Percentiles rank a stretch among this genome's conserved stretches.
Conservation (phyloP, 1,139 yeast species). For the Pichia sp. region DNA sequence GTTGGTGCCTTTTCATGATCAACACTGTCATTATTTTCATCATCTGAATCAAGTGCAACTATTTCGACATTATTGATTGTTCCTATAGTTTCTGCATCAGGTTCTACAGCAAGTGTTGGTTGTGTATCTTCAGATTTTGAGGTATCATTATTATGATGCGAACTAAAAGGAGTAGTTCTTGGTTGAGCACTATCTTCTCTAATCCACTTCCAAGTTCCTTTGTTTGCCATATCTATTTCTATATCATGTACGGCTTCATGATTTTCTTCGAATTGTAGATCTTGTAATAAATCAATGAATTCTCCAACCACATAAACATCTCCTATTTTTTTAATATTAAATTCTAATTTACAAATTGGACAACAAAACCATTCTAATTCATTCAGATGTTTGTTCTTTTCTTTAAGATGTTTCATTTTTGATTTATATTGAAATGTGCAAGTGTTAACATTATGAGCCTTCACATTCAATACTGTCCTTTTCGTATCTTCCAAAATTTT, state of each 20-base stretch:
- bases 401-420: constrained; percentile 16
- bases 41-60: constrained; percentile 17
- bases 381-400: constrained; percentile 20
- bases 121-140: not conserved
- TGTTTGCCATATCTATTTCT: constrained; percentile 22
- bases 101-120: not conserved
- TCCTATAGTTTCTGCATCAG: not conserved
- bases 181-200: constrained; percentile 17
- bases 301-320: constrained; percentile 29
- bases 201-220: constrained; percentile 26
- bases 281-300: constrained; percentile 22
- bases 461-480: constrained; percentile 18
- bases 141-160: not conserved
- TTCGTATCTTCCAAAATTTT: constrained; percentile 26
- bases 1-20: not conserved
- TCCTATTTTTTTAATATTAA: constrained; percentile 26
- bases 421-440: constrained; percentile 21
- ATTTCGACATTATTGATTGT: constrained; percentile 10
- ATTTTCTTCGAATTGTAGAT: constrained; percentile 15
- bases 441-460: constrained; percentile 21
- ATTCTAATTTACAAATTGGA: constrained; percentile 30
- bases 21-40: constrained; percentile 10
- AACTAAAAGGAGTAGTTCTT: not conserved
- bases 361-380: constrained; percentile 27
- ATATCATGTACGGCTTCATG: constrained; percentile 14